These are phyloP conservation scores for Monosporascus sp. DNA, from an alignment of 2,329 filamentous ascomycete genomes.

Conservation along the genomic window DNA sequence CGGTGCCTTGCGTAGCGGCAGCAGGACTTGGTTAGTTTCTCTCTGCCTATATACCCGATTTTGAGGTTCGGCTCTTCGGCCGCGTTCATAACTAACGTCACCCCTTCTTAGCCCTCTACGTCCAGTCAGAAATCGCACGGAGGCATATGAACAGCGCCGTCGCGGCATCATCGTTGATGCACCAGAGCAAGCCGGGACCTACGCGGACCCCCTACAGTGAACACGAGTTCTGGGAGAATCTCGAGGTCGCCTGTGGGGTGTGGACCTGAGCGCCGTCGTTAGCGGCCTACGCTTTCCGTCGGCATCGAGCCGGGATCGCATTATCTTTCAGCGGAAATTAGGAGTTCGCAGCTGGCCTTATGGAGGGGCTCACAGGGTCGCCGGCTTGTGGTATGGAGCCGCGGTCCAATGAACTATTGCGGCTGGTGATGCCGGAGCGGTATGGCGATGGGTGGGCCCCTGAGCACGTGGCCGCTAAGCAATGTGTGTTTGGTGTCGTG, in stretches of 20 bases:
- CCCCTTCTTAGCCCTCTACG: neutral
- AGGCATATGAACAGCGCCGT: neutral
- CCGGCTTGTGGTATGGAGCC: too few species aligned
- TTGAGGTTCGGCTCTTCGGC: neutral
- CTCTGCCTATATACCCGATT: neutral
- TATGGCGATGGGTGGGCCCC: neutral
- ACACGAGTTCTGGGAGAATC: neutral
- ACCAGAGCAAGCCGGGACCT: neutral
- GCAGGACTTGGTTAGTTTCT: neutral
- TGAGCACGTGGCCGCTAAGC: neutral
- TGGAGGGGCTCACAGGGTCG: too few species aligned
- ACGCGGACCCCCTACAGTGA: neutral
- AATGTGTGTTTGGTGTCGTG: neutral
- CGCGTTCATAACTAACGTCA: neutral
- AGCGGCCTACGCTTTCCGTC: neutral
- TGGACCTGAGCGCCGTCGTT: neutral
- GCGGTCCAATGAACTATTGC: too few species aligned
- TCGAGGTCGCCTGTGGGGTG: neutral
- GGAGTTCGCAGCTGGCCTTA: too few species aligned
- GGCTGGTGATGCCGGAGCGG: too few species aligned
- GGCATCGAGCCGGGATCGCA: too few species aligned
- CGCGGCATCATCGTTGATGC: neutral
- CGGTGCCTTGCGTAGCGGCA: neutral
- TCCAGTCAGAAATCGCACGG: neutral
- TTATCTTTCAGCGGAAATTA: too few species aligned